A percentile compares a stretch with the other conserved stretches of the same genome.
Evolutionary conservation across 2,329 filamentous ascomycete genomes (phyloP).

Genomic region (Ophiostoma ulmi): DNA sequence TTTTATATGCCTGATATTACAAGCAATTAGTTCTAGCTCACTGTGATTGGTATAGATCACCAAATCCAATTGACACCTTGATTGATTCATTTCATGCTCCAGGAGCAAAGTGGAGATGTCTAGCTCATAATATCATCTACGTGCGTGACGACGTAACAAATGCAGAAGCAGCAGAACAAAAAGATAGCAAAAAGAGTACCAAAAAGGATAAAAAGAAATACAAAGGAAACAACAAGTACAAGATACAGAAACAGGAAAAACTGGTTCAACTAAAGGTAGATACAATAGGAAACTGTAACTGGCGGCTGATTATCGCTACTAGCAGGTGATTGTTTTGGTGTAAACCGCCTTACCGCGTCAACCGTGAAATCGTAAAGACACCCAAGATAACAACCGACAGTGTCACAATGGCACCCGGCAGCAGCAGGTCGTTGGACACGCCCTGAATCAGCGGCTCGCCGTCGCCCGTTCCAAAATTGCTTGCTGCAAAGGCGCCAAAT

Average conservation of each 20-base stretch:
- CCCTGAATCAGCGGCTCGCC: slow-evolving; percentile 76
- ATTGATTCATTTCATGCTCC: slow-evolving; percentile 14
- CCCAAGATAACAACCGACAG: slow-evolving; percentile 88
- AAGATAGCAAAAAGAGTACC: background rate
- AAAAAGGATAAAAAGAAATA: slow-evolving; percentile 5
- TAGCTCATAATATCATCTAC: slow-evolving; percentile 13
- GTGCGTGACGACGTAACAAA: slow-evolving; percentile 9
- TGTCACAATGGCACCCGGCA: slow-evolving; percentile 93
- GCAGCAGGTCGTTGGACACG: slow-evolving; percentile 86
- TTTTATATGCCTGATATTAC: no score
- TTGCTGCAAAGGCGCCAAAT: slow-evolving; percentile 23
- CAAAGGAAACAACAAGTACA: background rate
- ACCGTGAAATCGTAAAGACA: slow-evolving; percentile 81
- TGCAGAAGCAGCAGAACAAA: background rate
- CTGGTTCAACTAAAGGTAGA: background rate
- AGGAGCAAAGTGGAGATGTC: slow-evolving; percentile 22
- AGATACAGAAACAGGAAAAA: slow-evolving; percentile 1
- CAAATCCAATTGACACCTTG: background rate
- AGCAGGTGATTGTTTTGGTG: background rate
- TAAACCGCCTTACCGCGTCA: slow-evolving; percentile 35
- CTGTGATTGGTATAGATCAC: background rate
- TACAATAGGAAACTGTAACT: background rate
- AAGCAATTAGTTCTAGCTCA: no score
- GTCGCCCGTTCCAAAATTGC: slow-evolving; percentile 26
- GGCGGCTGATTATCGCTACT: background rate